phyloP scores from a whole-genome alignment of 345 rosid genomes.

The Mallotus nudiflorus region DNA sequence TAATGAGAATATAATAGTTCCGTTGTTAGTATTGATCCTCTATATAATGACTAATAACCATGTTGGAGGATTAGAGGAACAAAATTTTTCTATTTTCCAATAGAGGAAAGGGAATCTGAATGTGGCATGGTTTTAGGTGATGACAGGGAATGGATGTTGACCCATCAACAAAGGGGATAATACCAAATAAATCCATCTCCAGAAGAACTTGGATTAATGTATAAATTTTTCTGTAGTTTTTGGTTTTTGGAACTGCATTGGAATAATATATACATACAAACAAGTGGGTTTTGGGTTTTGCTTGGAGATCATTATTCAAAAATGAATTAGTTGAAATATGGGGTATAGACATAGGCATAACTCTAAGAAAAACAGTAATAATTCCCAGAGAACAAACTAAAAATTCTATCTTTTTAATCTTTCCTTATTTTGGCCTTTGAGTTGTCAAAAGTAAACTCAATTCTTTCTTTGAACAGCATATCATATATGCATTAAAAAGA shows the following conservation, averaged over 20 bases:
- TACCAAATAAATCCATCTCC: slow-evolving; percentile 73
- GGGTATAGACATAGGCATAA: slow-evolving; percentile 9
- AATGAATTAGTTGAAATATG: slow-evolving; percentile 43
- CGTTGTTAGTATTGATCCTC: too few relatives aligned
- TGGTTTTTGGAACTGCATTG: background rate
- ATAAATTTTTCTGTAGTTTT: background rate
- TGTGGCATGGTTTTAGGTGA: slow-evolving; percentile 92
- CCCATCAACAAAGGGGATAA: slow-evolving; percentile 92
- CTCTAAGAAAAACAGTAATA: background rate
- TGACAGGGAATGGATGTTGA: slow-evolving; percentile 92
- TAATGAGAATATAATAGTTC: slow-evolving; percentile 19
- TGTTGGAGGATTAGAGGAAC: slow-evolving; percentile 17
- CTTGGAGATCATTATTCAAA: slow-evolving; percentile 41
- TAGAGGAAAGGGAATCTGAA: slow-evolving; percentile 70
- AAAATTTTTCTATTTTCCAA: slow-evolving; percentile 28
- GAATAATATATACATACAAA: slow-evolving; percentile 10
- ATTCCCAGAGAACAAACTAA: background rate
- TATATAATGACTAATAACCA: slow-evolving; percentile 12
- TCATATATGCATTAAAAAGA: background rate
- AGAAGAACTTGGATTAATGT: slow-evolving; percentile 27
- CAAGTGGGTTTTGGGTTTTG: slow-evolving; percentile 54
- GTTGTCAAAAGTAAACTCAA: slow-evolving; percentile 28
- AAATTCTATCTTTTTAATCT: too few relatives aligned
- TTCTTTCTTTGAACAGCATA: background rate
- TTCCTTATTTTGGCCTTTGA: background rate